Percentiles rank a stretch among this genome's conserved stretches.
These are phyloP conservation scores for Cercospora sp. DNA, from an alignment of 2,329 filamentous ascomycete species.

Conservation along the genomic window DNA sequence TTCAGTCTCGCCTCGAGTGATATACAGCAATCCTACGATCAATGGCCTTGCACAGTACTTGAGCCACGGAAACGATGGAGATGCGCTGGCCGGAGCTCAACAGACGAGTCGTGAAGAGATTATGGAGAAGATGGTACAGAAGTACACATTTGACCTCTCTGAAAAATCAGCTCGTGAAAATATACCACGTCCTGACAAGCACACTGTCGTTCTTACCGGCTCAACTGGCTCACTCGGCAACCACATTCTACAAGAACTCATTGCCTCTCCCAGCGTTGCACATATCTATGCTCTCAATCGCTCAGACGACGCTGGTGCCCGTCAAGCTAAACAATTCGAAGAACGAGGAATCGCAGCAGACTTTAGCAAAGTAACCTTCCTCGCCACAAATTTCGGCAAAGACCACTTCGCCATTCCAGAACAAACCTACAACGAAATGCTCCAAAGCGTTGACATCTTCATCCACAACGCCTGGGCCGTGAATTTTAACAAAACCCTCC, in stretches of 20 bases:
- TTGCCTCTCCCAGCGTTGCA: constrained; percentile 29
- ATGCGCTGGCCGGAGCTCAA: not conserved
- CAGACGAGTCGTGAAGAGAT: constrained; percentile 24
- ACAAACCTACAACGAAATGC: constrained; percentile 28
- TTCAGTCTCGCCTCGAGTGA: constrained; percentile 33
- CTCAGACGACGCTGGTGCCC: constrained; percentile 24
- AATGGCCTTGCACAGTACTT: constrained; percentile 29
- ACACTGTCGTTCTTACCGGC: constrained; percentile 39
- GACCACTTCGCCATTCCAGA: constrained; percentile 31
- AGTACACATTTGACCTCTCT: constrained; percentile 33
- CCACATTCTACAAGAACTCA: constrained; percentile 37
- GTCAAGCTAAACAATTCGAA: constrained; percentile 29
- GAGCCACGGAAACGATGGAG: constrained; percentile 5
- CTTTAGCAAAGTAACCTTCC: constrained; percentile 32
- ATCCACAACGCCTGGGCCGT: constrained; percentile 45
- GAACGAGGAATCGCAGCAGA: constrained; percentile 29
- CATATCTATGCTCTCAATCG: constrained; percentile 39
- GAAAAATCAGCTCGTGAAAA: not conserved
- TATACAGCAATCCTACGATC: constrained; percentile 39
- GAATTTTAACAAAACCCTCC: constrained; percentile 41
- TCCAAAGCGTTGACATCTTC: constrained; percentile 31
- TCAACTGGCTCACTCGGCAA: constrained; percentile 41
- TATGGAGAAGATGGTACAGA: constrained; percentile 36
- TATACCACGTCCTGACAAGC: constrained; percentile 16
- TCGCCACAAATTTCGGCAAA: constrained; percentile 31